Evolutionary conservation across 2,329 filamentous ascomycete genomes (phyloP), one percentile per base, ranked within the genome.

Genomic region (Mollisia scopiformis): DNA sequence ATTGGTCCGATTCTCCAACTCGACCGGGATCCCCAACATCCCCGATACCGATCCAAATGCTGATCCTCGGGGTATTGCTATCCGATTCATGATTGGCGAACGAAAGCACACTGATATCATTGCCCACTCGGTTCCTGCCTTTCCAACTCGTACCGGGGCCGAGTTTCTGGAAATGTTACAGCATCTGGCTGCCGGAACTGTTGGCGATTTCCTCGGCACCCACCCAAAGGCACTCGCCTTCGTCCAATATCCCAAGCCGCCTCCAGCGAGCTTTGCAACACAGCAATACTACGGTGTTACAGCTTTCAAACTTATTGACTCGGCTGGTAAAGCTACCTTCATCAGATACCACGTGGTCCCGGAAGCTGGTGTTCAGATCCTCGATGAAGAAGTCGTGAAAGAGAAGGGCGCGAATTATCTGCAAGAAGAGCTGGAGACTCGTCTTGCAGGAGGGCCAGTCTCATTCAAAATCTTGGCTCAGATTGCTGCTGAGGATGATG

Each of bases 31-130:
- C 31, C 82, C 82, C 3, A 61, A 75, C 1, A 78, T 85, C 61
- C 79, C 82, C 1, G 82, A 84, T 67, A 78, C 74, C 6, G 78
- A 81, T 47, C 65, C 75, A 10, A 78, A 78, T 55, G 77, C 78
- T 62, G 79, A 80, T 61, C 82, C 82, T 0, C 77, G 77, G 6
- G 82, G 81, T 25, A 70, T 84, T 4, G 81, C 75, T 3, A 68
- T 83, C 31, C 79, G 82, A 1, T 84, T 84, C 70, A 65, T 77
- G 19, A 75, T 83, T 2, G 74, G 75, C 1, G 74, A 77, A 14
- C 75, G 75, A 49, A 71, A 76, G 21, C 84, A 87, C 71, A 86
- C 83, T 1, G 84, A 87, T 67, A 81, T 87, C 65, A 74, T 87
- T 54, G 72, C 77, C 0, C 83, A 86, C 71, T 81, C 78, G 1